These are phyloP conservation scores for Arxiozyma slooffiae DNA, from an alignment of 1,139 yeast genomes.

Conservation along the genomic window DNA sequence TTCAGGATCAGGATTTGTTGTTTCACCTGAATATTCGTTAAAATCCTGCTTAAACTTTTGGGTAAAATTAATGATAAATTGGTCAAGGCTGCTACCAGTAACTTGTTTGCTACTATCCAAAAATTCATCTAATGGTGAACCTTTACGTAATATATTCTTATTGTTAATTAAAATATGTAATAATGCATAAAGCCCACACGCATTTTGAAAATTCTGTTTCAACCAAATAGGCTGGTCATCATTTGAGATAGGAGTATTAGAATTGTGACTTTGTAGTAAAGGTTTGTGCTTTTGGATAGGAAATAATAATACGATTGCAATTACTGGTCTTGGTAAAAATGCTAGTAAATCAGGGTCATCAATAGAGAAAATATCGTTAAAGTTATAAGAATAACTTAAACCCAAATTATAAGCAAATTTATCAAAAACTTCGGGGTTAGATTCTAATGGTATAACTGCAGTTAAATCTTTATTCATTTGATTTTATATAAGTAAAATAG, in stretches of 20 bases:
- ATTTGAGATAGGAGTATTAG: slow-evolving; percentile 7
- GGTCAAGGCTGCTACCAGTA: slow-evolving; percentile 32
- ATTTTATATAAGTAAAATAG: neutral
- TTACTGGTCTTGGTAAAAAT: slow-evolving; percentile 72
- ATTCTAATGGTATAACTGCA: slow-evolving; percentile 76
- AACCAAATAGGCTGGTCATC: slow-evolving; percentile 48
- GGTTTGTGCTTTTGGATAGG: slow-evolving; percentile 59
- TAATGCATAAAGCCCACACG: slow-evolving; percentile 88
- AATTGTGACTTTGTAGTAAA: slow-evolving; percentile 10
- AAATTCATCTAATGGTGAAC: slow-evolving; percentile 29
- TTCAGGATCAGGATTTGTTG: slow-evolving; percentile 66
- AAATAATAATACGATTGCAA: slow-evolving; percentile 66
- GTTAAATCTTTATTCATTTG: slow-evolving; percentile 9
- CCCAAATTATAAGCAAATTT: slow-evolving; percentile 61
- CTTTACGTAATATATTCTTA: slow-evolving; percentile 18
- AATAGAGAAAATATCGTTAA: slow-evolving; percentile 75
- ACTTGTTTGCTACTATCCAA: slow-evolving; percentile 41
- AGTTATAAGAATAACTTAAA: slow-evolving; percentile 47
- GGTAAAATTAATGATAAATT: slow-evolving; percentile 17
- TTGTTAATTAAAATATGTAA: slow-evolving; percentile 63
- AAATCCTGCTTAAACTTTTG: slow-evolving; percentile 17
- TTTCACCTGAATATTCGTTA: slow-evolving; percentile 46
- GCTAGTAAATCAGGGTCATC: slow-evolving; percentile 70
- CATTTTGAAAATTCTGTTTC: slow-evolving; percentile 75
- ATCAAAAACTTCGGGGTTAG: slow-evolving; percentile 82